Conservation (phyloP, 106 monocot genomes). For the Cymbidium sinense region DNA sequence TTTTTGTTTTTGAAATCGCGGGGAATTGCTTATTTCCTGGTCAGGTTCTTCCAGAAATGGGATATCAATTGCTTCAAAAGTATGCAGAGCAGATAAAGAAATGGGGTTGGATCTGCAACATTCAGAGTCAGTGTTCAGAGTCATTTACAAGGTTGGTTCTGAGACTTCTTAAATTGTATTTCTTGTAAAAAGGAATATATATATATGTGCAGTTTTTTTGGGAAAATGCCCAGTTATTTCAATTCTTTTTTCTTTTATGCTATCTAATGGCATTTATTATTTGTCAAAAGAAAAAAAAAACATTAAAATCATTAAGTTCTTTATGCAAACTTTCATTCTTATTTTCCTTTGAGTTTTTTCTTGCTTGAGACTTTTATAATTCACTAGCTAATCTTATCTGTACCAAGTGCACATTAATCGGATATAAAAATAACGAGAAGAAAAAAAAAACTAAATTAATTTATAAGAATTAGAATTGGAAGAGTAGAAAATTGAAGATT, state of each 20-base stretch:
- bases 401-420: too few relatives aligned
- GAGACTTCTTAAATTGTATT: neutral
- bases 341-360: neutral
- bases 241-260: neutral
- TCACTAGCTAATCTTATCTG: neutral
- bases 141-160: constrained; percentile 59
- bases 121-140: constrained; percentile 29
- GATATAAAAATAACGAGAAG: too few relatives aligned
- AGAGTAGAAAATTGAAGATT: too few relatives aligned
- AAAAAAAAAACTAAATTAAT: too few relatives aligned
- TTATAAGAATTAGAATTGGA: too few relatives aligned
- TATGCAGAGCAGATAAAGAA: constrained; percentile 69
- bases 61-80: constrained; percentile 75
- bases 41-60: constrained; percentile 88
- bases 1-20: neutral
- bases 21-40: neutral
- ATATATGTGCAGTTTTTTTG: neutral
- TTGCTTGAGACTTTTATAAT: neutral
- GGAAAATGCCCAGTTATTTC: neutral
- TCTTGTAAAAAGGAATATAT: too few relatives aligned
- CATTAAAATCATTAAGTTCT: neutral
- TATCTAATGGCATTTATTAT: neutral
- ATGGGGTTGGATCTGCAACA: constrained; percentile 91
- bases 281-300: neutral
- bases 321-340: neutral